Evolutionary conservation across 768 basidiomycete genomes (phyloP).

Genomic region (Paxillus rubicundulus): DNA sequence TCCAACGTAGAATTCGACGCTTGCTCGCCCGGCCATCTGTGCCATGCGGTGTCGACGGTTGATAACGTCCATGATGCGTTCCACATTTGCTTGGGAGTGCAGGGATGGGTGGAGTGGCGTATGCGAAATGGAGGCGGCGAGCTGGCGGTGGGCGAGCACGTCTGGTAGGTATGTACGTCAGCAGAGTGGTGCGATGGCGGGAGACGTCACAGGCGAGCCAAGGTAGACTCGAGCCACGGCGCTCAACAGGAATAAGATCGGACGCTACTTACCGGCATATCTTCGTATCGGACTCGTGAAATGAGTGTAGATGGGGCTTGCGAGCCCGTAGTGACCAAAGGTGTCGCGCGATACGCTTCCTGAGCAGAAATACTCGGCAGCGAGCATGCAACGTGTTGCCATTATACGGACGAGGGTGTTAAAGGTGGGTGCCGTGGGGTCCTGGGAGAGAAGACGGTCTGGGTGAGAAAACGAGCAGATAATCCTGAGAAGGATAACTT

Average conservation of each 20-base stretch:
- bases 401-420: conserved; percentile 98
- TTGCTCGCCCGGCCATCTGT: conserved; percentile 95
- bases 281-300: conserved; percentile 97
- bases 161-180: conserved; percentile 43
- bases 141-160: conserved; percentile 91
- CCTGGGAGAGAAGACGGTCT: conserved; percentile 42
- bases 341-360: conserved; percentile 90
- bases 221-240: no score
- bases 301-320: conserved; percentile 95
- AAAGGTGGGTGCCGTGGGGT: conserved; percentile 81
- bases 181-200: no score
- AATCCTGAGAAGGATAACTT: conserved; percentile 27
- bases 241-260: background rate
- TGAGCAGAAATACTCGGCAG: conserved; percentile 97
- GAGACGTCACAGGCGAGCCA: no score
- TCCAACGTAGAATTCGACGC: conserved; percentile 97
- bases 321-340: conserved; percentile 97
- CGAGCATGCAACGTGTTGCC: conserved; percentile 98
- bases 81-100: conserved; percentile 86
- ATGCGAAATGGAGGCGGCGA: conserved; percentile 86
- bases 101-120: conserved; percentile 80
- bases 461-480: background rate
- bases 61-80: conserved; percentile 79
- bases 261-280: conserved; percentile 69
- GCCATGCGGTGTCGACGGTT: conserved; percentile 94